Evolutionary conservation across 257 asterid species (phyloP), one percentile per base, ranked within the genome.

Genomic region (Petunia secreta): DNA sequence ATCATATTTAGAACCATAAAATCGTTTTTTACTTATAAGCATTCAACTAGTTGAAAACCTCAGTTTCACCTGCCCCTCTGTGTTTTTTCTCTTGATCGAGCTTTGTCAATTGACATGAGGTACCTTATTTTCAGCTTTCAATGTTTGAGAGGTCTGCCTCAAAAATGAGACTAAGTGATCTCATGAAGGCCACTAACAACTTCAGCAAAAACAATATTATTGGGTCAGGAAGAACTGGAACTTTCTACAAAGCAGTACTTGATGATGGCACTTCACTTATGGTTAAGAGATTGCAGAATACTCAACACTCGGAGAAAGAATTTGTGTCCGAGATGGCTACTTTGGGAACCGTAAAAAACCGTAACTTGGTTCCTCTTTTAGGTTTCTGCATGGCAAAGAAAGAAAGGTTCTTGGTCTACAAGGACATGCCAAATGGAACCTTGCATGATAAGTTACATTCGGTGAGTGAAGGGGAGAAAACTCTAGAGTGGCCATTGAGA

Each of bases 141-240:
- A 88, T 85, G 91, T 92, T 90, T 62, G 95, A 90, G 85, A 90
- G 88, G 83, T 81, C 91, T 2, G 86, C 89, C 74, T 87, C 95
- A 16, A 90, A 90, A 77, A 89, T 92, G 93, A 92, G 84, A 88
- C 63, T 92, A 43, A 83, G 84, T 50, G 93, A 92, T 84, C 93
- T 92, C 85, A 90, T 92, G 97, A 90, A 90, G 88, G 93, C 92
- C 38, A 92, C 97, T 2, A 77, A 86, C 37, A 86, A 86, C 85
- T 92, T 92, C 88, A 85, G 89, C 88, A 90, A 90, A 46, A 89
- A 83, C 80, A 92, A 92, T 48, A 90, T 92, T 53, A 79, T 92
- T 5, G 93, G 89, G 81, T 46, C 90, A 1, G 97, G 92, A 74
- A 85, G 97, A 87, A 88, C 97, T 10, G 95, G 95, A 68, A 87